Base-by-base conservation (phyloP, 257 asterid species). In the Jaltomata sinuosa region DNA sequence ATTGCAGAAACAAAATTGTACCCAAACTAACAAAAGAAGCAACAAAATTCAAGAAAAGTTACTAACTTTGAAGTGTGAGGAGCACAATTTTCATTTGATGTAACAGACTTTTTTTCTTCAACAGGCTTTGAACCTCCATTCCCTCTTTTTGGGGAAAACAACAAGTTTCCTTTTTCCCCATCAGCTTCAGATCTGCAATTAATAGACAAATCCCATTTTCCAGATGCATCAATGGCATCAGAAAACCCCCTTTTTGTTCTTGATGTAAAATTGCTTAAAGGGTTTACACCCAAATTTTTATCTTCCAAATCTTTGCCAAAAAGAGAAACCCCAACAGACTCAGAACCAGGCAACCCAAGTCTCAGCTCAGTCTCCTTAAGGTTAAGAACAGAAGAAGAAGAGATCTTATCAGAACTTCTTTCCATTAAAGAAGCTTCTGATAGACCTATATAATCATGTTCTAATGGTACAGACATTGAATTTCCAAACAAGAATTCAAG, bases 321-420 rank as follows among this genome's bases (percentile, higher is more conserved):
- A 9, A 94, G 85, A 22, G 94, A 90, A 83, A 90, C 84, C 81
- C 91, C 96, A 19, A 92, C 91, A 31, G 90, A 89, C 57, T 91
- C 91, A 0, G 94, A 91, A 77, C 98, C 98, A 11, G 98, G 98
- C 84, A 95, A 85, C 1, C 98, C 98, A 68, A 95, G 97, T 87
- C 98, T 90, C 61, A 95, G 90, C 84, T 93, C 98, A 8, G 98
- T 95, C 85, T 92, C 94, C 78, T 87, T 89, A 1, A 93, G 92
- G 88, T 90, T 91, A 19, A 90, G 59, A 38, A 32, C 59, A 40
- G 88, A 67, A 25, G 89, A 81, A 16, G 88, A 47, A 15, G 83
- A 62, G 77, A 85, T 61, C 83, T 87, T 87, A 49, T 84, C 93
- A 84, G 91, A 84, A 88, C 47, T 80, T 84, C 86, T 90, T 77